Percentiles rank a stretch among this genome's conserved stretches.
phyloP scores from a whole-genome alignment of 2,329 filamentous ascomycete genomes.

The Thielaviopsis ethacetica region DNA sequence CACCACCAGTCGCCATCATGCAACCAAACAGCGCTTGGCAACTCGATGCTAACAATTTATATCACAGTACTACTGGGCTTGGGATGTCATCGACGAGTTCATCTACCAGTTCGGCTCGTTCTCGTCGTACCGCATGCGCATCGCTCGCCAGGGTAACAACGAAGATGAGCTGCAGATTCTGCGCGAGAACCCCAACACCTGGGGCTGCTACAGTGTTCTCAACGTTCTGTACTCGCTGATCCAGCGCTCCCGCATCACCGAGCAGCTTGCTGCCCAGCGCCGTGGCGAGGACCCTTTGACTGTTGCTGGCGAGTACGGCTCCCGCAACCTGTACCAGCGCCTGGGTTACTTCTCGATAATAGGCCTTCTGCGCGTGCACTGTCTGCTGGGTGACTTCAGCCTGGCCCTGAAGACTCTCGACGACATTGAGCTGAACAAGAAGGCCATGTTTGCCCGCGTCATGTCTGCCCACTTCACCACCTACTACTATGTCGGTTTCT shows the following conservation, averaged over 20 bases:
- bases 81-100: conserved; percentile 99
- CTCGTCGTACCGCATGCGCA: conserved; percentile 86
- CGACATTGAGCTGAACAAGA: conserved; percentile 99
- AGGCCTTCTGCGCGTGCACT: conserved; percentile 88
- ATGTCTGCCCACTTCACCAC: conserved; percentile 99
- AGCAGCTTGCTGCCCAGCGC: conserved; percentile 91
- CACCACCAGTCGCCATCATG: neutral
- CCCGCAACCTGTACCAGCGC: conserved; percentile 91
- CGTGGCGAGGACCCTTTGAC: conserved; percentile 75
- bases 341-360: conserved; percentile 99
- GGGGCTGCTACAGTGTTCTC: conserved; percentile 98
- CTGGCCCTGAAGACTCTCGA: conserved; percentile 96
- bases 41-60: conserved; percentile 2
- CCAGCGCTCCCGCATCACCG: conserved; percentile 92
- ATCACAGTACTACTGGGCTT: conserved; percentile 88
- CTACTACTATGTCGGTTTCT: conserved; percentile 99
- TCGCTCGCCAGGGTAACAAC: conserved; percentile 68
- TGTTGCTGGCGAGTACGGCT: conserved; percentile 89
- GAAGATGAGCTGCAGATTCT: conserved; percentile 85
- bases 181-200: conserved; percentile 94
- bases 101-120: conserved; percentile 99
- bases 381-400: conserved; percentile 91
- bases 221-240: conserved; percentile 99
- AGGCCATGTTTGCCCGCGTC: conserved; percentile 98
- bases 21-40: neutral